Evolutionary conservation across 148 eudicot genomes (phyloP), one percentile per base, ranked within the genome.

Genomic region (Amaranthus palmeri): DNA sequence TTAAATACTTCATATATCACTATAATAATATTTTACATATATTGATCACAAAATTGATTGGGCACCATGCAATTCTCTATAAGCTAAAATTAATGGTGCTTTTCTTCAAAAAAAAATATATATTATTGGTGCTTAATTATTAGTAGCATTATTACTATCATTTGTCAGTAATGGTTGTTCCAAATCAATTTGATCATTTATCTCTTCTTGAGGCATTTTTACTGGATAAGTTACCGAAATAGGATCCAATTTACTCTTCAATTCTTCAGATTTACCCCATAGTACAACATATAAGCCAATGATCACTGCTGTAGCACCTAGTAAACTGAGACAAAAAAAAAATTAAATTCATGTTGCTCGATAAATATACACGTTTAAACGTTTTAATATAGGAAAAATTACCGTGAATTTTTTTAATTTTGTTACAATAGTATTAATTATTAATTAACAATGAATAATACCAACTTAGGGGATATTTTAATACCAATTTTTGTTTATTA

Each of bases 271-370:
- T 79, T 91, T 91, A 8, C 91, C 96, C 93, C 96, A 88, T 36
- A 88, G 61, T 57, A 91, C 91, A 8, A 79, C 68, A 62, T 91
- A 91, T 14, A 91, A 67, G 56, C 96, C 96, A 14, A 71, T 48
- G 8, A 88, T 82, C 70, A 86, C 89, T 17, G 80, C 80, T 58
- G 74, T 25, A 44, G 84, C 86, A 67, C 96, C 93, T 57, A 84
- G 15, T 78, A 85, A 74, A 78, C 93, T 91, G 86, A 48, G 64
- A 13, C n/a, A 8, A 17, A 65, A 64, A 11, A 59, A 4, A 65
- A 25, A 11, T 25, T 15, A 46, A 47, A 9, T 15, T 3, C 9
- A 4, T 47, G 53, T 46, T n/a, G 47, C 9, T 46, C 8, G 40
- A 25, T 25, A 25, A 25, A 25, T 25, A 1, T 25, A 25, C 36